These are phyloP conservation scores for Microbotryum silenes-acaulis DNA, from an alignment of 1,284 basidiomycete genomes.

Conservation along the genomic window DNA sequence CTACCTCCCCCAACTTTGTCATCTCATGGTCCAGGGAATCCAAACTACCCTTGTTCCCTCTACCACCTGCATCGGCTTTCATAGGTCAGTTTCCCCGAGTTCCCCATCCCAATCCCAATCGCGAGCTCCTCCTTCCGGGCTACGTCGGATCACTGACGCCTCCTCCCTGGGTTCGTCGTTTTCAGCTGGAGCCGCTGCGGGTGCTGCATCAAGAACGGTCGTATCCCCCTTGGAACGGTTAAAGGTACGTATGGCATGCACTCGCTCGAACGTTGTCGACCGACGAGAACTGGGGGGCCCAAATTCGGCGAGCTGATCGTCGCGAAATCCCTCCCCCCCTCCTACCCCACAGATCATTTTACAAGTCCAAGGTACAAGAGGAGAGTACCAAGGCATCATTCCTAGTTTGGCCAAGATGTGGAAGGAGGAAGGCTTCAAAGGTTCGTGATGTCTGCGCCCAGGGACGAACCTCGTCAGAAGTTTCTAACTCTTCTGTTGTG, in stretches of 20 bases:
- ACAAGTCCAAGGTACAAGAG: slow-evolving; percentile 35
- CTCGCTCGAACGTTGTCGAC: neutral
- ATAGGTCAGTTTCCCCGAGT: neutral
- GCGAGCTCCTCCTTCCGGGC: neutral
- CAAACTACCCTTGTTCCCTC: neutral
- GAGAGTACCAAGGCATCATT: slow-evolving; percentile 33
- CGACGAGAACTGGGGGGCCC: too few species aligned
- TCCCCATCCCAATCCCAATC: neutral
- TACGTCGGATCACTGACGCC: neutral
- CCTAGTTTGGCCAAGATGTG: slow-evolving; percentile 35
- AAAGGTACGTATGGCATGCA: slow-evolving; percentile 33
- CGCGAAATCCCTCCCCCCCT: neutral
- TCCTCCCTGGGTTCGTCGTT: neutral
- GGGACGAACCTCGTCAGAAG: neutral
- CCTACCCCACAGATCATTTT: slow-evolving; percentile 17
- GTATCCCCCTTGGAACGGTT: slow-evolving; percentile 35
- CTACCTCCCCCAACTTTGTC: neutral
- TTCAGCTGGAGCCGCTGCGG: slow-evolving; percentile 33
- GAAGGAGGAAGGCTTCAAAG: slow-evolving; percentile 34
- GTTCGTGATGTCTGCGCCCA: slow-evolving; percentile 13
- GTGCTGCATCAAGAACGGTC: slow-evolving; percentile 33
- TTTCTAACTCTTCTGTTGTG: neutral
- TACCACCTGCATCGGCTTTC: neutral
- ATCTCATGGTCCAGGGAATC: slow-evolving; percentile 2
- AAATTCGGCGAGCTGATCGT: neutral